phyloP scores from a whole-genome alignment of 2,329 filamentous ascomycete genomes.

The Calonectria hawksworthii region DNA sequence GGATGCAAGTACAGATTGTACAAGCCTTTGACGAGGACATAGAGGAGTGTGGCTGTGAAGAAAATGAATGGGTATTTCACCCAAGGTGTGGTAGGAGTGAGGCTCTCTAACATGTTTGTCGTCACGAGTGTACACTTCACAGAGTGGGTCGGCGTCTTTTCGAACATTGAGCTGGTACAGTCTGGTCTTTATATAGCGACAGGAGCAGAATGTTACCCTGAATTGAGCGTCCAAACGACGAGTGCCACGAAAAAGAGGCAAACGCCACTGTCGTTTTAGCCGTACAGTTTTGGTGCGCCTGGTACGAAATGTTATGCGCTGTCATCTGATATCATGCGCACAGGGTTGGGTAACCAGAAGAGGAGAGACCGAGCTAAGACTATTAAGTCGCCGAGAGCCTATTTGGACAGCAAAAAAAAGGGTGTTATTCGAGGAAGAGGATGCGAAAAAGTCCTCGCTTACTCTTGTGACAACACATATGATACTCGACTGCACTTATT shows the following conservation, averaged over 20 bases:
- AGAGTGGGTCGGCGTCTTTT: neutral
- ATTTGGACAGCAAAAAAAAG: neutral
- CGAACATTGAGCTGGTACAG: neutral
- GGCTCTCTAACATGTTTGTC: neutral
- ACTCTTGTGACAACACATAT: neutral
- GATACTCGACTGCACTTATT: neutral
- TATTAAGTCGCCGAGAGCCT: neutral
- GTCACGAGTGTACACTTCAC: neutral
- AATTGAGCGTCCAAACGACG: neutral
- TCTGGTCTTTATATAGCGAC: neutral
- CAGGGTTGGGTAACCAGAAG: neutral
- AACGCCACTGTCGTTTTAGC: neutral
- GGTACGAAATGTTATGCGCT: neutral
- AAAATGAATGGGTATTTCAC: neutral
- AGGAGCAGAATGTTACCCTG: neutral
- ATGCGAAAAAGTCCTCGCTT: neutral
- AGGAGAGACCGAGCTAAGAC: neutral
- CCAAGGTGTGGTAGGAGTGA: neutral
- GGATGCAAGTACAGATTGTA: conserved; percentile 10
- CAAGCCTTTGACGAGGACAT: neutral
- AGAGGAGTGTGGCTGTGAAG: neutral
- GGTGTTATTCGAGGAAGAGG: neutral
- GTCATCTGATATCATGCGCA: neutral
- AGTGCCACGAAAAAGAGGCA: neutral
- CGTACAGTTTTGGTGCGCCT: neutral